Evolutionary conservation across 192 early-diverging fungal species (phyloP).

Genomic region (Backusella morwellensis): DNA sequence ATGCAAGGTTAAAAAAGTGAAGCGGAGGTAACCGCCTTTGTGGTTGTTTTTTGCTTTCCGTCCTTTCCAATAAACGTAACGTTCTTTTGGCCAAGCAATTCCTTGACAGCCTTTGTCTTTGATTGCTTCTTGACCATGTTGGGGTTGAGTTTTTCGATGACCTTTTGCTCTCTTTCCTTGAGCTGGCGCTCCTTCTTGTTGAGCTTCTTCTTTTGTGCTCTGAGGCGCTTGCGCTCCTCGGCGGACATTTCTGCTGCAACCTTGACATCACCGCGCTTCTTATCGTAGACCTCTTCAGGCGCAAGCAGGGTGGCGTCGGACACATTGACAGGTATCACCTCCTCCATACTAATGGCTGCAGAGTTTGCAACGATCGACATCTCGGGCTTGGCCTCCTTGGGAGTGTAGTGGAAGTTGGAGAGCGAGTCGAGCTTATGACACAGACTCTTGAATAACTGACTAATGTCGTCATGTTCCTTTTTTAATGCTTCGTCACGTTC

Average conservation of each 20-base stretch:
- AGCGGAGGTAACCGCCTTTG: constrained; percentile 9
- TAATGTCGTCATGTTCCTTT: constrained; percentile 82
- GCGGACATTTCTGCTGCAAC: constrained; percentile 76
- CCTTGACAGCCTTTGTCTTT: constrained; percentile 62
- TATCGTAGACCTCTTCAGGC: constrained; percentile 89
- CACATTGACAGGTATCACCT: constrained; percentile 87
- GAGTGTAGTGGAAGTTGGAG: constrained; percentile 92
- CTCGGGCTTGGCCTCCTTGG: constrained; percentile 76
- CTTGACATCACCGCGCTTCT: constrained; percentile 70
- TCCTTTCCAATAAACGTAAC: constrained; percentile 38
- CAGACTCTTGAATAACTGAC: constrained; percentile 71
- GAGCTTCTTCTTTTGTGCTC: constrained; percentile 65
- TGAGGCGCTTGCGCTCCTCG: constrained; percentile 70
- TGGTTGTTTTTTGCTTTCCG: constrained; percentile 30
- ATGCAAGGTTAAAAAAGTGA: constrained; percentile 17
- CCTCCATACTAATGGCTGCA: constrained; percentile 92
- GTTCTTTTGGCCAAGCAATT: constrained; percentile 61
- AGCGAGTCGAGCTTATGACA: constrained; percentile 88
- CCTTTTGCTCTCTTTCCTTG: constrained; percentile 49
- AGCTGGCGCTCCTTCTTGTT: constrained; percentile 59
- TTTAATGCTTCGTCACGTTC: constrained; percentile 76
- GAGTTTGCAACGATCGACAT: constrained; percentile 75
- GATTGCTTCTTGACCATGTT: constrained; percentile 34
- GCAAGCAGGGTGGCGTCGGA: constrained; percentile 79
- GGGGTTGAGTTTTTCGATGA: constrained; percentile 44